phyloP scores from a whole-genome alignment of 2,329 filamentous ascomycete species.

The Colletotrichum ledebouriae region DNA sequence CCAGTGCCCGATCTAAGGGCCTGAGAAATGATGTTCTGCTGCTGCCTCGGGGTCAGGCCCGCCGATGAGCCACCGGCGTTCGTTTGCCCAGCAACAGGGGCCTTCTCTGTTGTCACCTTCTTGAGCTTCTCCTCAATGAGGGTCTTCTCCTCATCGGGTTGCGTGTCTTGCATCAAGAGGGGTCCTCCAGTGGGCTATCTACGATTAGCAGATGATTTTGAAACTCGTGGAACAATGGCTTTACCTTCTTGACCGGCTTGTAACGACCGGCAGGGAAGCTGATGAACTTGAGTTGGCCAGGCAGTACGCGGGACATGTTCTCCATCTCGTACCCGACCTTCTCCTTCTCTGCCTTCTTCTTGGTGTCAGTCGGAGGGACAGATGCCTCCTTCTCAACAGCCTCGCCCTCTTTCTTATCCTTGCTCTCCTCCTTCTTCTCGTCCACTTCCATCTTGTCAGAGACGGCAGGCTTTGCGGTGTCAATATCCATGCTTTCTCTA shows the following conservation, averaged over 20 bases:
- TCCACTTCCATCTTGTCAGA: slow-evolving; percentile 91
- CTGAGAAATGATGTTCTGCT: slow-evolving; percentile 48
- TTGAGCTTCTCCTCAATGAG: slow-evolving; percentile 93
- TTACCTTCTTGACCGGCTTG: slow-evolving; percentile 88
- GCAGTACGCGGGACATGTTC: slow-evolving; percentile 96
- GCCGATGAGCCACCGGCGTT: slow-evolving; percentile 51
- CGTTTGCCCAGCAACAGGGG: slow-evolving; percentile 65
- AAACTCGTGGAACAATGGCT: slow-evolving; percentile 45
- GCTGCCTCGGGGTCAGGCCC: slow-evolving; percentile 46
- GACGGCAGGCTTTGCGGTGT: slow-evolving; percentile 73
- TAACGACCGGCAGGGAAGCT: slow-evolving; percentile 92
- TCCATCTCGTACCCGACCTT: slow-evolving; percentile 96
- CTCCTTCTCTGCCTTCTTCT: slow-evolving; percentile 95
- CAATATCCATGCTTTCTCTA: slow-evolving; percentile 95
- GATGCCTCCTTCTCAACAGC: slow-evolving; percentile 66
- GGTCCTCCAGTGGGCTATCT: slow-evolving; percentile 90
- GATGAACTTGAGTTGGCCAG: slow-evolving; percentile 93
- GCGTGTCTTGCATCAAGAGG: slow-evolving; percentile 88
- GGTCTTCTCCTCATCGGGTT: slow-evolving; percentile 81
- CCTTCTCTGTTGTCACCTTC: slow-evolving; percentile 77
- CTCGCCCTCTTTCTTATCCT: slow-evolving; percentile 71
- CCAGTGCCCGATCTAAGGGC: slow-evolving; percentile 45
- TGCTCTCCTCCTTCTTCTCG: slow-evolving; percentile 71
- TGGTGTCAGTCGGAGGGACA: slow-evolving; percentile 66
- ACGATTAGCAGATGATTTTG: slow-evolving; percentile 58